phyloP scores from a whole-genome alignment of 2,329 filamentous ascomycete genomes.

The Sporothrix globosa region DNA sequence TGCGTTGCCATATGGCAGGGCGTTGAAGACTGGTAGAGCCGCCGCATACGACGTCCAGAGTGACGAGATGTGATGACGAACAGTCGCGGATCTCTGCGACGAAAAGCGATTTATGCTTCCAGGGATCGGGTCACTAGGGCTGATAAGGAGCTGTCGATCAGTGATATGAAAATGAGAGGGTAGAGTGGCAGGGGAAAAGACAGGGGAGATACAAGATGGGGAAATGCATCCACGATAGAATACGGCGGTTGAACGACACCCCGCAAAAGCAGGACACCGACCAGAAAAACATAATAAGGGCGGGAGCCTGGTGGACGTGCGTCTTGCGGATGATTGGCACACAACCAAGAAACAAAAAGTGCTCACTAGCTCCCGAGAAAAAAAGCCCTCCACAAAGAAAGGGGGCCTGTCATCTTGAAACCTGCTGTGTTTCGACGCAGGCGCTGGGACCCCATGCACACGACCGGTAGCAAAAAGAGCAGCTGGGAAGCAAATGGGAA shows the following conservation, averaged over 20 bases:
- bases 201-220: constrained; percentile 9
- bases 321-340: neutral
- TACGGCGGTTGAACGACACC: neutral
- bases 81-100: constrained; percentile 4
- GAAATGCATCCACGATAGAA: constrained; percentile 13
- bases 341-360: constrained; percentile 3
- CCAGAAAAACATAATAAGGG: neutral
- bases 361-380: neutral
- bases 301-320: neutral
- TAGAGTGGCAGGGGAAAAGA: neutral
- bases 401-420: constrained; percentile 29
- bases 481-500: neutral
- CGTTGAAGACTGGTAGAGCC: neutral
- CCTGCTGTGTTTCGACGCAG: constrained; percentile 31
- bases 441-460: constrained; percentile 24
- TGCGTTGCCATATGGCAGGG: neutral
- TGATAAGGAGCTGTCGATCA: constrained; percentile 9
- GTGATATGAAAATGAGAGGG: constrained; percentile 14
- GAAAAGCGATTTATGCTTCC: neutral
- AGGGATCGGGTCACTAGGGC: neutral
- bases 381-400: neutral
- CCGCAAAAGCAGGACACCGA: neutral
- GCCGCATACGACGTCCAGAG: constrained; percentile 5
- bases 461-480: constrained; percentile 16
- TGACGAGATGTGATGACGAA: constrained; percentile 22